These are phyloP conservation scores for Nakazawaea ernobii DNA, from an alignment of 805 yeast genomes.

Conservation along the genomic window DNA sequence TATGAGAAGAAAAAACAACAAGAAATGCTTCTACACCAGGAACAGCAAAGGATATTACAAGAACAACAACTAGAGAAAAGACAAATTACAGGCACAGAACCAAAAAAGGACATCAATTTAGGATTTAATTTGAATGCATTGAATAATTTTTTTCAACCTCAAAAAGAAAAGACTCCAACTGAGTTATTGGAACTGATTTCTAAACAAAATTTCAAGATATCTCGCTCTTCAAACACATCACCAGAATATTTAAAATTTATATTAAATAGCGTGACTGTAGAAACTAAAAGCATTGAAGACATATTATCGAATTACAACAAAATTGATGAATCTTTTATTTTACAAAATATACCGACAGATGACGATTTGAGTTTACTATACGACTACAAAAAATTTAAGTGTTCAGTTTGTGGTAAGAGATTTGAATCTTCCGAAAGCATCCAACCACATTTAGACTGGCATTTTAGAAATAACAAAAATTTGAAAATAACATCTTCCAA, in stretches of 20 bases:
- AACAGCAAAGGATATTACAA: constrained; percentile 16
- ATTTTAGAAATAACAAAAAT: constrained; percentile 83
- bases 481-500: constrained; percentile 43
- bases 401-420: constrained; percentile 86
- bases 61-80: constrained; percentile 9
- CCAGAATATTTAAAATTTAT: constrained; percentile 4
- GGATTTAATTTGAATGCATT: constrained; percentile 7
- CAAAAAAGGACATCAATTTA: constrained; percentile 2
- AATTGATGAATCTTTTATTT: constrained; percentile 32
- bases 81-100: constrained; percentile 7
- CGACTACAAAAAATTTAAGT: constrained; percentile 57
- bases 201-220: background rate
- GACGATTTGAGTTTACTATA: constrained; percentile 38
- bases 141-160: constrained; percentile 5
- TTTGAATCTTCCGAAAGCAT: constrained; percentile 59
- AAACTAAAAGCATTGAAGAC: background rate
- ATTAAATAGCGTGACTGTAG: constrained; percentile 2
- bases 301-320: constrained; percentile 7
- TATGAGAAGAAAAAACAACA: constrained; percentile 13
- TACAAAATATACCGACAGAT: constrained; percentile 27
- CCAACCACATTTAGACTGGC: constrained; percentile 89
- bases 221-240: background rate
- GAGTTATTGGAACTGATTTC: constrained; percentile 1
- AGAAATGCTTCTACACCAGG: constrained; percentile 18
- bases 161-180: background rate